Percentiles rank a stretch among this genome's conserved stretches.
phyloP scores from a whole-genome alignment of 192 early-diverging fungal species.

The Backusella tarrabulga region DNA sequence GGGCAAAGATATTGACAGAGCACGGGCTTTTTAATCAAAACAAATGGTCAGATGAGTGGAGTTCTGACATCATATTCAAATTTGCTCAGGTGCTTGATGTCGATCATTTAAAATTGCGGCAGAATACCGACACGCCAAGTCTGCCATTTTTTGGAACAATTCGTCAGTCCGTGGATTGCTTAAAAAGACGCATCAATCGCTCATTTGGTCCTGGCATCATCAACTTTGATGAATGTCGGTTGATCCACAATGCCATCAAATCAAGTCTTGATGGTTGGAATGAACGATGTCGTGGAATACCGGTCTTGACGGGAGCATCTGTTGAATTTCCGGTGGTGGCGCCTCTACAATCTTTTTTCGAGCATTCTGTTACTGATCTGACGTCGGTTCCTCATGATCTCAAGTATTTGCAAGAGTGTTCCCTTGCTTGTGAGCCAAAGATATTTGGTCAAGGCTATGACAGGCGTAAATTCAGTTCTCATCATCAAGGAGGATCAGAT shows the following conservation, averaged over 20 bases:
- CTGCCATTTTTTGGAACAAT: constrained; percentile 68
- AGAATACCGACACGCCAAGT: constrained; percentile 1
- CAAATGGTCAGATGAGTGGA: constrained; percentile 33
- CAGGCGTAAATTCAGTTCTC: neutral
- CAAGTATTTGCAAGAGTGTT: constrained; percentile 33
- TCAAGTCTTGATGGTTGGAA: constrained; percentile 7
- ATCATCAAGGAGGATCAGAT: neutral
- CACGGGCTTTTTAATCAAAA: constrained; percentile 52
- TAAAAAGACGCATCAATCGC: constrained; percentile 37
- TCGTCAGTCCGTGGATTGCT: constrained; percentile 47
- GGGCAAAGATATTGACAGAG: constrained; percentile 58
- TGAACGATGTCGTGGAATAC: neutral
- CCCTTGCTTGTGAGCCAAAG: constrained; percentile 31
- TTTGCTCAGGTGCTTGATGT: neutral
- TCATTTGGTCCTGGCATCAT: constrained; percentile 30
- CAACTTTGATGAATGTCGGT: constrained; percentile 41
- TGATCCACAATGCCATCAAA: constrained; percentile 37
- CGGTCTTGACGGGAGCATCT: neutral
- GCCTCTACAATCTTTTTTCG: constrained; percentile 30
- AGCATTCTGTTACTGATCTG: constrained; percentile 18
- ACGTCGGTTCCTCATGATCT: constrained; percentile 30
- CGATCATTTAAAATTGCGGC: neutral
- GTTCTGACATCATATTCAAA: neutral
- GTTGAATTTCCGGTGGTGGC: constrained; percentile 2
- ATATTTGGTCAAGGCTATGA: constrained; percentile 23